Base-by-base conservation (phyloP, 1,284 basidiomycete species). In the Malassezia furfur region DNA sequence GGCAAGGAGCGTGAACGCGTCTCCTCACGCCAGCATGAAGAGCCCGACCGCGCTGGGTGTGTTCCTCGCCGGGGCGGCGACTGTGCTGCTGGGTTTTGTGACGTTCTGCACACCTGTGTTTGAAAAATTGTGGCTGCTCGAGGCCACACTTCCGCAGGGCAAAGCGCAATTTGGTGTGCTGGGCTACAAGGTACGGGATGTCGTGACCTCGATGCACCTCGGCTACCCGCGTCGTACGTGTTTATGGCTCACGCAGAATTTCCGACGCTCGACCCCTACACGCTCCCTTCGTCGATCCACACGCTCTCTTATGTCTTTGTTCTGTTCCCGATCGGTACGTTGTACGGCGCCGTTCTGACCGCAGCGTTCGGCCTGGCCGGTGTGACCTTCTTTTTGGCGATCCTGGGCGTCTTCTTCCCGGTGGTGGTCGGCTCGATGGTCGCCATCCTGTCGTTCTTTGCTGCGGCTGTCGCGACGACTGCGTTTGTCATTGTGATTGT, bases 21-120 rank as follows among this genome's bases (percentile, higher is more conserved):
- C 38, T 14, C 48, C 25, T 22, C 15, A 17, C 40, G 3, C 5
- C 47, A 45, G 43, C 43, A 45, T 45, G 43, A 45, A 45, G 22
- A 45, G 43, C 32, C 28, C 48, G n/a, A 37, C 43, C 3, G n/a
- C 22, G 7, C 22, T 46, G 19, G 48, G 36, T 4, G 30, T 57
- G 38, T 30, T 57, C 6, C 22, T 36, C 2, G 30, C 50, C 17
- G 30, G 43, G 17, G 55, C 55, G 14, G 55, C 45, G 6, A 22
- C 35, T 9, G 47, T 57, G 44, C 46, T 57, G 39, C 40, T 57
- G 3, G 55, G 45, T 5, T n/a, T 57, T 7, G 50, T 37, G 7
- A 52, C 55, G 1, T 57, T 57, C 35, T 40, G 50, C n/a, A 38
- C 43, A 2, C 55, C 55, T 17, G 36, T 52, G 5, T 48, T 48